Evolutionary conservation across 75 land plant genomes (phyloP), one percentile per base, ranked within the genome.

Genomic region (Larix kaempferi): DNA sequence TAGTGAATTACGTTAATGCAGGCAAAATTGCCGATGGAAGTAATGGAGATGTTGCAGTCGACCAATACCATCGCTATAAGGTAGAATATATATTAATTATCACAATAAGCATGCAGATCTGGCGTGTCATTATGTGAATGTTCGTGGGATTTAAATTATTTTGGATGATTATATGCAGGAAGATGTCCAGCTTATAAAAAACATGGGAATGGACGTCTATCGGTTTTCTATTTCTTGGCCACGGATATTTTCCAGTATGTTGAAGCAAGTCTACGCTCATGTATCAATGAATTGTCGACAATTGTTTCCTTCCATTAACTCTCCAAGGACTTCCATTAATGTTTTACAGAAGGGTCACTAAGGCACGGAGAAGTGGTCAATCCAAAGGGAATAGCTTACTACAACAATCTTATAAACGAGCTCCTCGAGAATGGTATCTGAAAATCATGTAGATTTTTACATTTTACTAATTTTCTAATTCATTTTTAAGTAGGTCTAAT

Each of bases 221-320:
- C 76, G 85, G 25, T 79, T 83, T 19, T 83, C 85, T 16, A 69
- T 83, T 26, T 61, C 85, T 22, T 83, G 85, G 85, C 0, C 81
- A 2, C 77, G 85, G 11, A 73, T 83, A 6, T 59, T 83, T 58
- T 81, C 85, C 76, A 72, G 85, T 83, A 60, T 16, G 81, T n/a
- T 39, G 67, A 59, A 61, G 77, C 1, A 29, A 29, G 0, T 29
- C 0, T 29, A 29, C 33, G 33, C 1, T 29, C 1, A 59, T 10
- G 2, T 75, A 54, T n/a, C 12, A 14, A 11, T 54, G 11, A 19
- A 15, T 11, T 15, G 29, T 35, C 59, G 0, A 17, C 23, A 27
- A 16, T n/a, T n/a, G n/a, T n/a, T n/a, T n/a, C n/a, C n/a, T 59
- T 59, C n/a, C n/a, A 16, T 59, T 59, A 17, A 59, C 16, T 59